Evolutionary conservation across 495 filamentous ascomycete species (phyloP).

Genomic region (Aspergillus mulundensis): DNA sequence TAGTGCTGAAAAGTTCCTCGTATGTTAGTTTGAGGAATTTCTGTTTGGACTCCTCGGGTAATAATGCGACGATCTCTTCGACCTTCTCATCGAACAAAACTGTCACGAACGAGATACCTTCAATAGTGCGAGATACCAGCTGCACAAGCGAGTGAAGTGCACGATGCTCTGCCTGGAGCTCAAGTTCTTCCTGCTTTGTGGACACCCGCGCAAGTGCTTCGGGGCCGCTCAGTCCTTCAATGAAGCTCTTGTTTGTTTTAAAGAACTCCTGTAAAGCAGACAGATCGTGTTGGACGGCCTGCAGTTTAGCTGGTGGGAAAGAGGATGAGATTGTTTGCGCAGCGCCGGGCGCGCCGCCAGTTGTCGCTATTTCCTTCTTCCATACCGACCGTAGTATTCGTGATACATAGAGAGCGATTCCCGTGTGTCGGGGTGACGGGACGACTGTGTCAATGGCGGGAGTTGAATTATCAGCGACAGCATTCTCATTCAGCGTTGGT

Average conservation of each 20-base stretch:
- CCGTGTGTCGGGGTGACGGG: slow-evolving; percentile 84
- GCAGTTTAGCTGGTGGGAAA: slow-evolving; percentile 60
- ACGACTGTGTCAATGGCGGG: slow-evolving; percentile 71
- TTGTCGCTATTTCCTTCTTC: slow-evolving; percentile 61
- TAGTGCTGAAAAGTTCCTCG: slow-evolving; percentile 75
- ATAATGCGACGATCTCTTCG: slow-evolving; percentile 76
- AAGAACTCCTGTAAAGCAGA: slow-evolving; percentile 76
- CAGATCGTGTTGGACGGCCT: slow-evolving; percentile 73
- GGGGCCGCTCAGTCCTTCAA: slow-evolving; percentile 85
- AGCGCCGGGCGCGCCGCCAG: slow-evolving; percentile 54
- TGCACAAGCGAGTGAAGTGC: slow-evolving; percentile 80
- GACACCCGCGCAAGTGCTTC: slow-evolving; percentile 66
- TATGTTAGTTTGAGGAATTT: slow-evolving; percentile 74
- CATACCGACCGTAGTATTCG: slow-evolving; percentile 82
- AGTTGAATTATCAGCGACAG: slow-evolving; percentile 56
- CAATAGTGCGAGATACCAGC: slow-evolving; percentile 79
- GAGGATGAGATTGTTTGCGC: slow-evolving; percentile 45
- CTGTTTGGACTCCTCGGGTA: slow-evolving; percentile 64
- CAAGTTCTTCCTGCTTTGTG: slow-evolving; percentile 82
- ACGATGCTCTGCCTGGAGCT: slow-evolving; percentile 87
- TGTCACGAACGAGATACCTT: slow-evolving; percentile 91
- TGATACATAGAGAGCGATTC: slow-evolving; percentile 79
- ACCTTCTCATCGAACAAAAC: slow-evolving; percentile 91
- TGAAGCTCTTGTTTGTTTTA: slow-evolving; percentile 76
- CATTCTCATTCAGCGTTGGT: slow-evolving; percentile 70